phyloP scores from a whole-genome alignment of 345 rosid genomes.

The Gossypioides kirkii region DNA sequence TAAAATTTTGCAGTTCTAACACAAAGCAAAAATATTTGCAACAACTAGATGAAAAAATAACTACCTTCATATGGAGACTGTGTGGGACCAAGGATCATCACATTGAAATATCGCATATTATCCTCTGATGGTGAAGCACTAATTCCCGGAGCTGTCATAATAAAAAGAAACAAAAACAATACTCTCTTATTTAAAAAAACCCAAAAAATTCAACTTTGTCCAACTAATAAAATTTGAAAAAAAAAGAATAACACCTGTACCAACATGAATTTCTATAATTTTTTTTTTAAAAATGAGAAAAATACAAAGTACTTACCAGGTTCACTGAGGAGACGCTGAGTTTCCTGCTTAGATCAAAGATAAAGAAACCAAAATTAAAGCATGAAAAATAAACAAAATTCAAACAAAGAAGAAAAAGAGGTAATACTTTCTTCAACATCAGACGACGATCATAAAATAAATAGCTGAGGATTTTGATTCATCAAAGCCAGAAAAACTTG shows the following conservation, averaged over 20 bases:
- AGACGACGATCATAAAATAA: neutral
- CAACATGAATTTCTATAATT: neutral
- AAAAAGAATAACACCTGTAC: no score
- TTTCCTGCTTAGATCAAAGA: slow-evolving; percentile 52
- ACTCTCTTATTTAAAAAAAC: neutral
- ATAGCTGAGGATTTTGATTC: neutral
- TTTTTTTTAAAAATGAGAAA: neutral
- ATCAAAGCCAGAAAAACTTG: neutral
- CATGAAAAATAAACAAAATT: neutral
- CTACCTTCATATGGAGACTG: slow-evolving; percentile 98
- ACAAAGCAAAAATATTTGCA: neutral
- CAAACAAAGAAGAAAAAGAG: neutral
- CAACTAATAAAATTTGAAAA: no score
- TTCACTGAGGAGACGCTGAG: slow-evolving; percentile 97
- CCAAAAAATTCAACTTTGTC: no score
- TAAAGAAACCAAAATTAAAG: neutral
- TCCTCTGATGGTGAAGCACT: slow-evolving; percentile 98
- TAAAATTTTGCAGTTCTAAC: neutral
- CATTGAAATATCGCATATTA: slow-evolving; percentile 92
- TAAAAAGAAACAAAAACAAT: neutral
- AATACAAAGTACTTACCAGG: slow-evolving; percentile 48
- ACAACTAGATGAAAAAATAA: neutral
- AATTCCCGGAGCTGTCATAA: slow-evolving; percentile 79
- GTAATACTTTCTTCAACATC: neutral
- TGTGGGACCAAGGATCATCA: slow-evolving; percentile 96